Conservation (phyloP, 495 filamentous ascomycete species). For the Talaromyces wortmannii region DNA sequence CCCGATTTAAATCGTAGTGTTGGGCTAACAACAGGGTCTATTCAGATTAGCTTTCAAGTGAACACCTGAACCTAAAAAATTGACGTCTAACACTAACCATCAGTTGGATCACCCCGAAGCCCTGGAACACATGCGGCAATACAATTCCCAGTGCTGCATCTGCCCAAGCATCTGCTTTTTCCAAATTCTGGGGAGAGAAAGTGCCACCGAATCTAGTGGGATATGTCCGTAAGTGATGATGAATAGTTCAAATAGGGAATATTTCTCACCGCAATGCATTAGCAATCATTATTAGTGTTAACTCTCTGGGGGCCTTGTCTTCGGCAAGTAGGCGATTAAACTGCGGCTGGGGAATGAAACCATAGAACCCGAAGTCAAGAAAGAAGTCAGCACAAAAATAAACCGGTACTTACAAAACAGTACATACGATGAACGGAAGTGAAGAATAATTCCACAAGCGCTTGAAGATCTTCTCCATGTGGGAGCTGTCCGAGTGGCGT, state of each 20-base stretch:
- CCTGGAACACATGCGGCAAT: not conserved
- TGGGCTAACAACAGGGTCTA: not conserved
- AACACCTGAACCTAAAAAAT: too few relatives aligned
- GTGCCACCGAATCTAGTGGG: not conserved
- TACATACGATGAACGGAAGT: not conserved
- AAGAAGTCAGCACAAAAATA: not conserved
- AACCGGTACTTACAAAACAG: not conserved
- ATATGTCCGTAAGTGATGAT: not conserved
- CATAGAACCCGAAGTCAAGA: not conserved
- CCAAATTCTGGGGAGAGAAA: not conserved
- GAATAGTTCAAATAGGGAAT: not conserved
- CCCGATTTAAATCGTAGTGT: not conserved
- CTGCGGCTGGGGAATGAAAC: not conserved
- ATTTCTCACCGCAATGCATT: not conserved
- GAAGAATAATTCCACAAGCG: not conserved
- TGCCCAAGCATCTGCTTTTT: not conserved
- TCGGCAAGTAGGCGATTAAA: not conserved
- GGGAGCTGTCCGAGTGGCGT: not conserved
- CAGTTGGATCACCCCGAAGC: not conserved
- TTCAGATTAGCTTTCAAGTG: too few relatives aligned
- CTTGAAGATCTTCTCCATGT: not conserved
- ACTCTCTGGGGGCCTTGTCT: not conserved
- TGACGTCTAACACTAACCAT: too few relatives aligned
- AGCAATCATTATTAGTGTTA: not conserved
- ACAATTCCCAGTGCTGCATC: not conserved